Percentiles rank a stretch among this genome's conserved stretches.
phyloP scores from a whole-genome alignment of 2,329 filamentous ascomycete genomes.

The Ilyonectria sp. region DNA sequence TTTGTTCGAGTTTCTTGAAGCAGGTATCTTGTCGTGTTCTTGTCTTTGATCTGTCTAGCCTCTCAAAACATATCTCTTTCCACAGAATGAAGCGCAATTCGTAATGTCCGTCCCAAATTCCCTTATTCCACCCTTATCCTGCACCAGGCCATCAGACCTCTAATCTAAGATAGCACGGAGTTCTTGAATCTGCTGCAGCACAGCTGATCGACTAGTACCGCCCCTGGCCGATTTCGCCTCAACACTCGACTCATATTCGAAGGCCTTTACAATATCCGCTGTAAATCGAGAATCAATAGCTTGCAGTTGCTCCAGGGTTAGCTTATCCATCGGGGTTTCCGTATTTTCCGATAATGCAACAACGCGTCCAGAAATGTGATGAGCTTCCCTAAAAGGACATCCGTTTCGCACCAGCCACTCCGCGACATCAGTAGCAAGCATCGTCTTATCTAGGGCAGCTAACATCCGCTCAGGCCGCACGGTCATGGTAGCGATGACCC shows the following conservation, averaged over 20 bases:
- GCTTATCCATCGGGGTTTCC: constrained; percentile 76
- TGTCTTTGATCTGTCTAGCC: no score
- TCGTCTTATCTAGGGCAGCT: constrained; percentile 79
- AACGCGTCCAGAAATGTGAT: constrained; percentile 81
- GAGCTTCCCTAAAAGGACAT: constrained; percentile 83
- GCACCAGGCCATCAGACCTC: constrained; percentile 40
- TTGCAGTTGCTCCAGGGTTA: constrained; percentile 77
- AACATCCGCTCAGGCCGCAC: constrained; percentile 79
- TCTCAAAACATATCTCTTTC: constrained; percentile 35
- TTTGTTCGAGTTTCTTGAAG: constrained; percentile 32
- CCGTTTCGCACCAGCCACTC: constrained; percentile 75
- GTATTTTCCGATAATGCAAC: constrained; percentile 79
- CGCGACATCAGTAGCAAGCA: constrained; percentile 79
- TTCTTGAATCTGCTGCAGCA: constrained; percentile 72
- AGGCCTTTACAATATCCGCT: constrained; percentile 74
- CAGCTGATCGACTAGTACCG: constrained; percentile 78
- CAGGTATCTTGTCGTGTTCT: constrained; percentile 1
- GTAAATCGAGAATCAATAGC: constrained; percentile 77
- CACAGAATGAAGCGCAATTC: constrained; percentile 47
- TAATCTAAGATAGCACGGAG: constrained; percentile 54
- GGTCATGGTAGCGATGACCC: constrained; percentile 77
- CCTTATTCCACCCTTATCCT: constrained; percentile 42
- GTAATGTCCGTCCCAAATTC: constrained; percentile 46
- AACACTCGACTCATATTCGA: constrained; percentile 81
- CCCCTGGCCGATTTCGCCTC: constrained; percentile 80